Percentiles rank a stretch among this genome's conserved stretches.
Conservation (phyloP, 306 rosid species). For the Astragalus membranaceus region DNA sequence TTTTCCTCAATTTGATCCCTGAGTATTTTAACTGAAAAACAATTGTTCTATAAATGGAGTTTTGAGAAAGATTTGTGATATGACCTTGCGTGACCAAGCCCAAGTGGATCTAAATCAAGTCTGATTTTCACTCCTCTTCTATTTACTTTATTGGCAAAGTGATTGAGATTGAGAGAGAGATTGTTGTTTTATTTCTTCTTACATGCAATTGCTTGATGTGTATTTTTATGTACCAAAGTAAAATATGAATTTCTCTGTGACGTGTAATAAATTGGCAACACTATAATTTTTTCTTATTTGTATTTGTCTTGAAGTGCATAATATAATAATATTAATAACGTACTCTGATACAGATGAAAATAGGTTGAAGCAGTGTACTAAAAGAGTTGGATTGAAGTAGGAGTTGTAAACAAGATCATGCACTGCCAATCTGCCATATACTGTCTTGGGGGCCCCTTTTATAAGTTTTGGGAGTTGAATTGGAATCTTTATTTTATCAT, state of each 20-base stretch:
- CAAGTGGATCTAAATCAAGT: neutral
- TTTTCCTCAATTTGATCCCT: constrained; percentile 11
- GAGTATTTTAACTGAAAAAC: neutral
- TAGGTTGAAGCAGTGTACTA: constrained; percentile 21
- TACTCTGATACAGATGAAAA: neutral
- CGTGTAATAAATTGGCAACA: neutral
- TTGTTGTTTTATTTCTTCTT: neutral
- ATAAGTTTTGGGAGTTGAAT: neutral
- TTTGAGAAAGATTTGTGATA: constrained; percentile 35
- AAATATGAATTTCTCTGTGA: neutral
- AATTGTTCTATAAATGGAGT: constrained; percentile 1
- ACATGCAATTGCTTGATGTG: constrained; percentile 9
- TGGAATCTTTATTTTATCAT: constrained; percentile 24
- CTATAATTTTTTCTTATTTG: neutral
- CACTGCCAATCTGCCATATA: neutral
- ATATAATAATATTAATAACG: neutral
- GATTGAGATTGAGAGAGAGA: neutral
- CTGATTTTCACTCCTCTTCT: constrained; percentile 22
- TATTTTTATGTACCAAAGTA: neutral
- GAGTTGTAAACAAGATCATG: constrained; percentile 15
- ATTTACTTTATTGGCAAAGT: neutral
- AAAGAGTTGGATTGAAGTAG: neutral
- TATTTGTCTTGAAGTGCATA: neutral
- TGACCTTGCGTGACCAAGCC: constrained; percentile 32
- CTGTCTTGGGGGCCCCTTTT: constrained; percentile 11